Evolutionary conservation across 768 basidiomycete species (phyloP), one percentile per base, ranked within the genome.

Genomic region (Sutorius australiensis): DNA sequence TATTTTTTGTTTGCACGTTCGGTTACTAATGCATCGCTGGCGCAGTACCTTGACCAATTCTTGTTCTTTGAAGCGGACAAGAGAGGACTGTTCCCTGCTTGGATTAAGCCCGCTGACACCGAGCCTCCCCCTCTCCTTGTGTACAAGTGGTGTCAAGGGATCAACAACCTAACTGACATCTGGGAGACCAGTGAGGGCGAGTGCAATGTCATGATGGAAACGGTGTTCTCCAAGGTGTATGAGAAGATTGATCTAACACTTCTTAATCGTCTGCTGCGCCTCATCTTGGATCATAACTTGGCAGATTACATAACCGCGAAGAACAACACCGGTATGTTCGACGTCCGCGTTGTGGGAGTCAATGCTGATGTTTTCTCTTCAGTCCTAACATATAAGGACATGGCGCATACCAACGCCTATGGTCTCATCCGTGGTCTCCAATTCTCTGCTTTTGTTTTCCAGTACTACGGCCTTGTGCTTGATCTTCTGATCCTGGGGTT

Each of bases 121-220:
- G 95, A 98, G 65, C 95, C 95, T 3, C 94, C 95, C 0, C 95
- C 95, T 3, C 80, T 98, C 14, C 83, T 98, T 31, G 95, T 98
- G 31, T 98, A 98, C 77, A 98, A 98, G 80, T 98, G 95, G 95
- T 95, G 94, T 66, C 95, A 98, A 74, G 97, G 97, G 38, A 95
- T 98, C 78, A 98, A 98, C 75, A 99, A 99, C 71, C 70, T 98
- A 68, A 94, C 90, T 3, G 95, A 99, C 54, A 85, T 99, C 37
- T 99, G 97, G 97, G 97, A 98, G 73, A 98, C 95, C 1, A 82
- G 85, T 54, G 95, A 99, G 63, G 97, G 97, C 57, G 95, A 98
- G 74, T 98, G 94, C 72, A 89, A 92, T 62, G 97, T 98, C 40
- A 79, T 99, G 76, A 98, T 98, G 95, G 97, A 99, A 76, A 99